Conservation (phyloP, 164 flowering plant genomes). For the Magnolia sinica region DNA sequence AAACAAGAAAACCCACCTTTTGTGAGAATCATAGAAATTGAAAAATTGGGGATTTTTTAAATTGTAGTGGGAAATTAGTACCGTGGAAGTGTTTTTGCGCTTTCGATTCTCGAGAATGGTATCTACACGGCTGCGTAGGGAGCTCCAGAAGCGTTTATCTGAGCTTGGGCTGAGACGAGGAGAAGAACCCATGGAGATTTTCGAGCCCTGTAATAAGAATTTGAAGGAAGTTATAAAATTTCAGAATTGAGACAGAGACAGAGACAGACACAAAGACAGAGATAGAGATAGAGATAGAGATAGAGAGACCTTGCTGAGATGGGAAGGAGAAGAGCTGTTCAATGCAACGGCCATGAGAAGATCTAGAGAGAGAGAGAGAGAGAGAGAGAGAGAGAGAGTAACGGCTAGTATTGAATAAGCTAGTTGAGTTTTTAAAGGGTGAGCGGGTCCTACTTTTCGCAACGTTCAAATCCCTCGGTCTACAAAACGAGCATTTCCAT, state of each 20-base stretch:
- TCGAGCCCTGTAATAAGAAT: conserved; percentile 27
- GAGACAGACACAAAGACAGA: background rate
- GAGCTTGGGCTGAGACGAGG: conserved; percentile 52
- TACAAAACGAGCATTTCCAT: background rate
- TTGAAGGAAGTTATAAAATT: background rate
- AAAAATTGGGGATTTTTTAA: background rate
- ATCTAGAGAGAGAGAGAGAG: conserved; percentile 4
- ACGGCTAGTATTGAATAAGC: conserved; percentile 57
- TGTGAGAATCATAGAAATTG: background rate
- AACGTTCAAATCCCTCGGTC: conserved; percentile 1
- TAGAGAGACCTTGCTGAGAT: conserved; percentile 36
- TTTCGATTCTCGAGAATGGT: conserved; percentile 50
- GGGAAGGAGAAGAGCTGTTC: conserved; percentile 41
- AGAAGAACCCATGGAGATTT: conserved; percentile 34
- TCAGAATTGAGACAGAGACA: background rate
- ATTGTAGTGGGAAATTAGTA: conserved; percentile 8
- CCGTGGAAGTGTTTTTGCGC: conserved; percentile 15
- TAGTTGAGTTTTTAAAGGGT: background rate
- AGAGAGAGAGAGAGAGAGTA: conserved; percentile 26
- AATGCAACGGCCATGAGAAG: conserved; percentile 54
- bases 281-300: conserved; percentile 13
- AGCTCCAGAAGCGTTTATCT: conserved; percentile 71
- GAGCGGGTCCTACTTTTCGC: background rate
- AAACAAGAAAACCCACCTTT: background rate
- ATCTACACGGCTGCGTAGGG: conserved; percentile 56